Percentiles rank a stretch among this genome's conserved stretches.
These are phyloP conservation scores for Taphrina pruni DNA, from an alignment of 1,139 yeast genomes.

Conservation along the genomic window DNA sequence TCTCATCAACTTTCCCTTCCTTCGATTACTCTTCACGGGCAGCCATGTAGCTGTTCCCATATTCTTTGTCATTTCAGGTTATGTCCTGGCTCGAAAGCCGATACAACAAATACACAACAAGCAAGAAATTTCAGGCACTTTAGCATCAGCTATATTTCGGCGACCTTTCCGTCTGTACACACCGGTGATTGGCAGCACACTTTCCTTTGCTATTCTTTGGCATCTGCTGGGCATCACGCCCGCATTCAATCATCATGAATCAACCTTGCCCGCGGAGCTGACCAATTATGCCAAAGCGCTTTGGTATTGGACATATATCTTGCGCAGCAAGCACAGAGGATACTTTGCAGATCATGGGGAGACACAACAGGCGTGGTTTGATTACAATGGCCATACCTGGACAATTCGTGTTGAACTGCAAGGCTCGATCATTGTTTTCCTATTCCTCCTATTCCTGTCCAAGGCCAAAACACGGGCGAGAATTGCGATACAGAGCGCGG, in stretches of 20 bases:
- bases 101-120: slow-evolving; percentile 19
- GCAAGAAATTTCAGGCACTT: slow-evolving; percentile 19
- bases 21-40: slow-evolving; percentile 27
- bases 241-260: slow-evolving; percentile 27
- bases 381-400: slow-evolving; percentile 37
- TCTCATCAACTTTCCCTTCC: slow-evolving; percentile 28
- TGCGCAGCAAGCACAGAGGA: slow-evolving; percentile 14
- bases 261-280: slow-evolving; percentile 18
- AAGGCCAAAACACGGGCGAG: slow-evolving; percentile 16
- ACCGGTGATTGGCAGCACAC: slow-evolving; percentile 35
- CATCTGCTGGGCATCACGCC: slow-evolving; percentile 28
- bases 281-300: slow-evolving; percentile 11
- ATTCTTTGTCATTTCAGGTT: slow-evolving; percentile 38
- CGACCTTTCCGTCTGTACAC: slow-evolving; percentile 27
- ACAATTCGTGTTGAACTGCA: slow-evolving; percentile 30
- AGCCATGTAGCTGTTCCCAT: slow-evolving; percentile 37
- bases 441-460: slow-evolving; percentile 14
- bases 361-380: slow-evolving; percentile 25
- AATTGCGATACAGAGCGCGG: slow-evolving; percentile 3
- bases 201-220: slow-evolving; percentile 25
- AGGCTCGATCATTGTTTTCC: slow-evolving; percentile 30
- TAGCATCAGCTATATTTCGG: slow-evolving; percentile 34
- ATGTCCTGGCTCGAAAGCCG: slow-evolving; percentile 34
- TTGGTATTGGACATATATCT: slow-evolving; percentile 33
- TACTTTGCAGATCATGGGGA: slow-evolving; percentile 21